Evolutionary conservation across 1,139 yeast genomes (phyloP), one percentile per base, ranked within the genome.

Genomic region (Fermentozyma sake): DNA sequence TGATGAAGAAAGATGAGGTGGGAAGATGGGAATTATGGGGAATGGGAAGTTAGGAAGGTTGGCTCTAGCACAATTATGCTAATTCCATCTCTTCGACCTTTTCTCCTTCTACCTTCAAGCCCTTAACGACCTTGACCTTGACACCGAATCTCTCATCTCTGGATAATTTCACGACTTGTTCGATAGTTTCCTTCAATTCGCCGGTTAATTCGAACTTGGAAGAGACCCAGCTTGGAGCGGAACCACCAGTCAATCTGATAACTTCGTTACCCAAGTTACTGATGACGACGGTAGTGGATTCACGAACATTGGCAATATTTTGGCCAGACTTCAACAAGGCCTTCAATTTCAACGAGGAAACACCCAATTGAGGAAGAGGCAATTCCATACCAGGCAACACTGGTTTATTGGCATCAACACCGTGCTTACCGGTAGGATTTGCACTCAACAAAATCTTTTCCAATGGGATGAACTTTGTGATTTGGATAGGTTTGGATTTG

Each of bases 161-260:
- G 20, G 74, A 59, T 45, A 80, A 58, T 37, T 72, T 68, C 30
- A 72, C 68, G 48, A 82, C 63, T 36, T 75, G 72, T 37, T 65
- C 55, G 24, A 78, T 67, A 30, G 73, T 69, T 32, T 66, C 72
- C 16, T 66, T 60, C 31, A 66, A 58, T 7, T 57, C 53, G 27
- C 69, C 71, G 27, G 64, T 51, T 34, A 81, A 55, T 50, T 74
- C 73, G 56, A 60, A 76, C 28, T 72, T 63, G 16, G 96, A 85
- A 51, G 87, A 96, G 28, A 84, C 81, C 87, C 93, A 89, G 41
- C 87, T 77, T 39, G 96, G 87, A 31, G 74, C 70, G 33, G 76
- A 64, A 27, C 95, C 95, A 25, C 96, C 96, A 20, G 93, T 76
- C 40, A 89, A 68, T 52, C 95, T 74, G 34, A 87, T 56, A 14